These are phyloP conservation scores for Oidiodendron maius DNA, from an alignment of 495 filamentous ascomycete species.

Conservation along the genomic window DNA sequence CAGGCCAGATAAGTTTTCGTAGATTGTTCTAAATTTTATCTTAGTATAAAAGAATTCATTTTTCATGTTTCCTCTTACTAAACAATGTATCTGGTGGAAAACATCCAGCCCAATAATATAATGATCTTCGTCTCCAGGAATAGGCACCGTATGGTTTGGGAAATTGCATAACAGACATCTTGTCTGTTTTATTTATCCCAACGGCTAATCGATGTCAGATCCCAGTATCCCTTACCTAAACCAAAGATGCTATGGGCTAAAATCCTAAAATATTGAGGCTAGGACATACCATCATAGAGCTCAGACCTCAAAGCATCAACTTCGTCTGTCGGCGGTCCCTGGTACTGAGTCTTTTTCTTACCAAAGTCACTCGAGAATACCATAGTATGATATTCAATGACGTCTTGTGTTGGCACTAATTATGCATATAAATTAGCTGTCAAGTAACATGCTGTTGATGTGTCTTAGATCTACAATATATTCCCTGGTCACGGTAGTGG, in stretches of 20 bases:
- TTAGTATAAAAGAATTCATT: too few relatives aligned
- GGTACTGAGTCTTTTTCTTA: neutral
- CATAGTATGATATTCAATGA: neutral
- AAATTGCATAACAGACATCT: neutral
- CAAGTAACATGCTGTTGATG: neutral
- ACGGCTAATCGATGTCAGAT: neutral
- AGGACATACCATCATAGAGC: neutral
- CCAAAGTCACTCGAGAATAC: neutral
- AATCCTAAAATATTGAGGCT: neutral
- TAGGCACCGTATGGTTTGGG: neutral
- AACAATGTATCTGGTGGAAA: conserved; percentile 47
- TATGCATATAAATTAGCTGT: neutral
- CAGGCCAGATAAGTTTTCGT: conserved; percentile 1
- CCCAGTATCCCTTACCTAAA: neutral
- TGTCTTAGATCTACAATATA: neutral
- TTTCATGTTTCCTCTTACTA: conserved; percentile 11
- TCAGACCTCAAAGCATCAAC: neutral
- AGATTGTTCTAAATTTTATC: neutral
- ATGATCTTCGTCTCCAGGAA: conserved; percentile 4
- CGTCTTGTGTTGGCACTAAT: neutral
- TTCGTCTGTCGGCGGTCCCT: neutral
- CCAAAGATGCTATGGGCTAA: neutral
- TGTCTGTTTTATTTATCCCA: conserved; percentile 7
- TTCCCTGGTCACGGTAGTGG: neutral
- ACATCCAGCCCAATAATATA: conserved; percentile 35